Percentiles rank a stretch among this genome's conserved stretches.
These are phyloP conservation scores for Lunularia cruciata DNA, from an alignment of 225 moss, liverwort and hornwort species.

Conservation along the genomic window DNA sequence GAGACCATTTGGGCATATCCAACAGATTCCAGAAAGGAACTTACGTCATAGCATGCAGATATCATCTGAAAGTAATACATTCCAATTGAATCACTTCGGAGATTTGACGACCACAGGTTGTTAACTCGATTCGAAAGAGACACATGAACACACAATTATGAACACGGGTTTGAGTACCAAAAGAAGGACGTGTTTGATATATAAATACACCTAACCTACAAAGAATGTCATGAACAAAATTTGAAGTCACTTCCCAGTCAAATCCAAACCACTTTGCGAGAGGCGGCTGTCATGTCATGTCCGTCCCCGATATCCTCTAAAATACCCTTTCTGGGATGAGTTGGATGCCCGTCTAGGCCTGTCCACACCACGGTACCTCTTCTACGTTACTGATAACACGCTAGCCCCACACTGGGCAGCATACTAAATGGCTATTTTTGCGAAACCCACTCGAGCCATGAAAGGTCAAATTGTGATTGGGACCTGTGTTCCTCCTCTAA, in stretches of 20 bases:
- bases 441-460: conserved; percentile 10
- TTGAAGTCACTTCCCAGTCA: conserved; percentile 31
- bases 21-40: too few relatives aligned
- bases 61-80: too few relatives aligned
- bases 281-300: conserved; percentile 9
- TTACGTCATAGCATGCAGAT: too few relatives aligned
- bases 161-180: neutral
- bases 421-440: conserved; percentile 7
- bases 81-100: too few relatives aligned
- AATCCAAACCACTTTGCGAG: conserved; percentile 23
- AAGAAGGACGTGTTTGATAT: conserved; percentile 16
- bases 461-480: neutral
- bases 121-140: too few relatives aligned
- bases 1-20: too few relatives aligned
- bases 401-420: neutral
- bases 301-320: neutral
- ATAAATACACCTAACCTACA: conserved; percentile 38
- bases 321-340: conserved; percentile 14
- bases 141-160: too few relatives aligned
- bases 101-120: too few relatives aligned
- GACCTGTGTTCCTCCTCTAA: neutral
- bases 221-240: conserved; percentile 46
- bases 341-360: conserved; percentile 20
- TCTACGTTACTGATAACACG: neutral
- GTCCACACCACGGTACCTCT: conserved; percentile 2